phyloP scores from a whole-genome alignment of 1,284 basidiomycete genomes.

The Rhodotorula sp. region DNA sequence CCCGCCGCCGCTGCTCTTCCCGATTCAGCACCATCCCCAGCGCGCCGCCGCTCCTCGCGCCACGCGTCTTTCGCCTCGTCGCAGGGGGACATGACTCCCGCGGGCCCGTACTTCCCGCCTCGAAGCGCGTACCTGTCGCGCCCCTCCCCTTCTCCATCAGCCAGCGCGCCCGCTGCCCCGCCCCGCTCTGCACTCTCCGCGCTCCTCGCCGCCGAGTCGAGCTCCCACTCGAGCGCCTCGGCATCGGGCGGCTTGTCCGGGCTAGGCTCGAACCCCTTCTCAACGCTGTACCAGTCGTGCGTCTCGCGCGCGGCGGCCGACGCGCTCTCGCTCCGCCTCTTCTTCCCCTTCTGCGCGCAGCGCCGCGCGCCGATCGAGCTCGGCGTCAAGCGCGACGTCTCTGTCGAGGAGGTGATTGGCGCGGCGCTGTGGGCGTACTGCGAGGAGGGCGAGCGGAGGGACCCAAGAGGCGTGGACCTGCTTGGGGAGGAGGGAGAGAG shows the following conservation, averaged over 20 bases:
- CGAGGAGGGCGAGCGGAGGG: constrained; percentile 74
- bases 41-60: not conserved
- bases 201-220: constrained; percentile 62
- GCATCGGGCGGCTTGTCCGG: constrained; percentile 40
- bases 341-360: constrained; percentile 77
- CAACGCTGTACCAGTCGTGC: constrained; percentile 75
- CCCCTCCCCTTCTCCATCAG: not conserved
- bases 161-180: not conserved
- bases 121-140: constrained; percentile 15
- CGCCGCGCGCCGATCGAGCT: constrained; percentile 57
- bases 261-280: constrained; percentile 69
- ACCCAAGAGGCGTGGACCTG: constrained; percentile 61
- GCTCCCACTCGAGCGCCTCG: constrained; percentile 11
- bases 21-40: not conserved
- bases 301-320: constrained; percentile 49
- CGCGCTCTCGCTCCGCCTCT: constrained; percentile 68
- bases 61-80: not conserved
- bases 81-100: not conserved
- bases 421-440: constrained; percentile 88
- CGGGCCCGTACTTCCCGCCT: constrained; percentile 8
- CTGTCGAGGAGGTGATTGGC: constrained; percentile 93
- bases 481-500: constrained; percentile 54
- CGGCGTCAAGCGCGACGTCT: constrained; percentile 81
- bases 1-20: not conserved
- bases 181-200: constrained; percentile 62